phyloP scores from a whole-genome alignment of 148 eudicot genomes.

The Rhododendron mucronatum region DNA sequence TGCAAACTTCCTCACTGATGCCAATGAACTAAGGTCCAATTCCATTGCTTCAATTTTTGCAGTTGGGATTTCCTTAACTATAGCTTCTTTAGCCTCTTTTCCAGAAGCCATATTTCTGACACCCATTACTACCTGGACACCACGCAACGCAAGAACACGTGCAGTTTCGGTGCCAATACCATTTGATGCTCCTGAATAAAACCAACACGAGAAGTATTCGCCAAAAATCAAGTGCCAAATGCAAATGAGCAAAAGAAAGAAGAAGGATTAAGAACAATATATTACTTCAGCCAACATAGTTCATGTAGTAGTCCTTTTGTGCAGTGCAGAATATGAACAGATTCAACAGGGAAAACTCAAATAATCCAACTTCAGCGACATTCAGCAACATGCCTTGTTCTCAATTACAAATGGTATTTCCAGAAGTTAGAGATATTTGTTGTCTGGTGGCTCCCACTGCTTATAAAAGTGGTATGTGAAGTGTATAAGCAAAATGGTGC shows the following conservation, averaged over 20 bases:
- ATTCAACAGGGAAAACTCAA: neutral
- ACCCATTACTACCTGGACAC: constrained; percentile 85
- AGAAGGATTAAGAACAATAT: neutral
- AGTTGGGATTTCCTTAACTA: constrained; percentile 53
- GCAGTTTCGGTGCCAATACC: constrained; percentile 87
- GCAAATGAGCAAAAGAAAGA: neutral
- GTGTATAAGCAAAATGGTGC: neutral
- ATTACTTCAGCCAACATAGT: neutral
- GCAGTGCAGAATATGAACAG: neutral
- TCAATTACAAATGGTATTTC: neutral
- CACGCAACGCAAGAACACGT: constrained; percentile 86
- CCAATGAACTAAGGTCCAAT: constrained; percentile 73
- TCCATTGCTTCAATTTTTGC: constrained; percentile 81
- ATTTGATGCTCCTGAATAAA: constrained; percentile 68
- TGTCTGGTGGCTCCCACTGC: neutral
- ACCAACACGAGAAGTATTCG: neutral
- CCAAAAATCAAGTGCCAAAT: neutral
- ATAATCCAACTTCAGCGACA: neutral
- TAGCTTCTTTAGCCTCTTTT: constrained; percentile 45
- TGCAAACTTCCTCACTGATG: constrained; percentile 66
- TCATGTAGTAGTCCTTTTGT: neutral
- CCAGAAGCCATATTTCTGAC: constrained; percentile 67
- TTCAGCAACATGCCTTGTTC: neutral
- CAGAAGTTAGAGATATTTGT: neutral
- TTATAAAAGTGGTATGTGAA: neutral